A percentile compares a stretch with the other conserved stretches of the same genome.
Conservation (phyloP, 352 stramenopile species). For the Halophytophthora batemanensis region DNA sequence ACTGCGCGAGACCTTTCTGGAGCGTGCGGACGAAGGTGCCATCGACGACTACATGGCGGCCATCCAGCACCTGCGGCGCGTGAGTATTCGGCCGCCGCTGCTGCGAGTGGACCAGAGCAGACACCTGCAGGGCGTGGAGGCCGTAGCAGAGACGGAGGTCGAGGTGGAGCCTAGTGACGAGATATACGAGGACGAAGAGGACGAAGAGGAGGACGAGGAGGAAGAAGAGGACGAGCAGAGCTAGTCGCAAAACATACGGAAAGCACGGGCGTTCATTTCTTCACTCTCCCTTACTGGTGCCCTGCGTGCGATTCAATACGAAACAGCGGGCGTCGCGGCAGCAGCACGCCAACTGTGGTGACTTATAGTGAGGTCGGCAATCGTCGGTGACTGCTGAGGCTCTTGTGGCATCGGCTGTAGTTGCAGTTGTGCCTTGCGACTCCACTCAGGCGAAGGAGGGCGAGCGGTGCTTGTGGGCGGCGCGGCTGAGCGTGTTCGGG, state of each 20-base stretch:
- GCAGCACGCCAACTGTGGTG: conserved; percentile 7
- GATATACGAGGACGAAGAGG: conserved; percentile 25
- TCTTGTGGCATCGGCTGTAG: conserved; percentile 18
- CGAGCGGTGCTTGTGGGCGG: conserved; percentile 65
- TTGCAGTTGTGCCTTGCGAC: conserved; percentile 6
- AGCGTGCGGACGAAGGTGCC: conserved; percentile 47
- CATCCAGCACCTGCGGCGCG: conserved; percentile 56
- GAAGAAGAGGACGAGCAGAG: conserved; percentile 12
- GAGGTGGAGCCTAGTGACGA: conserved; percentile 11
- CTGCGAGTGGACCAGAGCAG: conserved; percentile 15
- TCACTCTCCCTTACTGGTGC: too few relatives aligned
- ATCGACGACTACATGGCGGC: conserved; percentile 73
- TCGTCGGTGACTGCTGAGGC: conserved; percentile 23
- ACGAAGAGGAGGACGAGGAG: conserved; percentile 27
- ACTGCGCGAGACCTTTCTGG: conserved; percentile 59
- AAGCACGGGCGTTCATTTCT: too few relatives aligned
- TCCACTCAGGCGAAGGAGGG: conserved; percentile 63
- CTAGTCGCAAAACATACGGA: too few relatives aligned
- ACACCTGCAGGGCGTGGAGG: conserved; percentile 5
- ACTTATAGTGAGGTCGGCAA: conserved; percentile 18
- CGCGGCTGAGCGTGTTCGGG: conserved; percentile 32
- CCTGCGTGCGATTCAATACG: too few relatives aligned
- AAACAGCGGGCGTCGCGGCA: too few relatives aligned
- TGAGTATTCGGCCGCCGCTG: conserved; percentile 32
- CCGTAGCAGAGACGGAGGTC: background rate